phyloP scores from a whole-genome alignment of 495 filamentous ascomycete species.

The Elasticomyces elasticus region DNA sequence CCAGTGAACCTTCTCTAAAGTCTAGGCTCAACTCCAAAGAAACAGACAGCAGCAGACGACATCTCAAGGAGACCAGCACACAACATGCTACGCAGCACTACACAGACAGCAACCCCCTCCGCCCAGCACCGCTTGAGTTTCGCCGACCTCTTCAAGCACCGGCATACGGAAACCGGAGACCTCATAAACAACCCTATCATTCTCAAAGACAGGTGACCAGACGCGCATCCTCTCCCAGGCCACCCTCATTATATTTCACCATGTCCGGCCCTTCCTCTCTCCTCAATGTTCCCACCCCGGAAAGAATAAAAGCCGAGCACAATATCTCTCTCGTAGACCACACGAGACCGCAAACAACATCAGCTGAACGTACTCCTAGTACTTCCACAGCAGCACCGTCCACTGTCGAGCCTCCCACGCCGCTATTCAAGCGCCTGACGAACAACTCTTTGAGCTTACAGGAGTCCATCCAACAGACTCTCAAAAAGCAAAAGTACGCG shows the following conservation, averaged over 20 bases:
- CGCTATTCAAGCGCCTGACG: constrained; percentile 17
- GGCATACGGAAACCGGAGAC: not conserved
- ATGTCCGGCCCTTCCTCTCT: constrained; percentile 10
- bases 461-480: constrained; percentile 32
- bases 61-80: not conserved
- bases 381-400: not conserved
- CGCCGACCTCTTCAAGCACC: constrained; percentile 2
- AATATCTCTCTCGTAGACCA: constrained; percentile 51
- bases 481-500: constrained; percentile 49
- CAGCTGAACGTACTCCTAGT: constrained; percentile 14
- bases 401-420: not conserved
- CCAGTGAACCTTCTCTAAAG: no score
- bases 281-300: constrained; percentile 7
- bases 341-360: constrained; percentile 23
- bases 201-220: constrained; percentile 12
- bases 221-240: not conserved
- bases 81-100: not conserved
- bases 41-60: no score
- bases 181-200: constrained; percentile 8
- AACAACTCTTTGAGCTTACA: constrained; percentile 9
- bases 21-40: no score
- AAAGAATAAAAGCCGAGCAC: constrained; percentile 45
- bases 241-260: not conserved
- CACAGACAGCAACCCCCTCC: not conserved
- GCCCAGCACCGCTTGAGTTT: not conserved